Percentiles rank a stretch among this genome's conserved stretches.
Conservation (phyloP, 2,329 filamentous ascomycete species). For the Beauveria scarabaeidicola region DNA sequence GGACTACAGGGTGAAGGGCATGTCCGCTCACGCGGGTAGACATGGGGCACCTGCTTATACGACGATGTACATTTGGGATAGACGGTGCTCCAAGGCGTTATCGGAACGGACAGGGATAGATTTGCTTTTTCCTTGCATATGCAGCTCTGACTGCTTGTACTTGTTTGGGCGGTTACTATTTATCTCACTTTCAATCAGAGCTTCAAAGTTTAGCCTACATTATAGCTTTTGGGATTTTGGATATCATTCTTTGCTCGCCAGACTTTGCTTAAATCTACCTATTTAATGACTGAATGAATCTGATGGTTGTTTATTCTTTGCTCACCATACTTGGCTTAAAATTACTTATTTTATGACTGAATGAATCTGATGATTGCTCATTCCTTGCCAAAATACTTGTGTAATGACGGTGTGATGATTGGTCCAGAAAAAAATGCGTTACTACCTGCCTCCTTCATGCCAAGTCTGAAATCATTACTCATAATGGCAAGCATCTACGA, state of each 20-base stretch:
- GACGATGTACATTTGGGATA: not conserved
- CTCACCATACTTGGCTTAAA: no score
- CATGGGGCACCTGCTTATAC: not conserved
- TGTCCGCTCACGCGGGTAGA: not conserved
- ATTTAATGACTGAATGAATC: not conserved
- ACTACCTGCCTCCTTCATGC: not conserved
- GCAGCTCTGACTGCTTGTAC: conserved; percentile 1
- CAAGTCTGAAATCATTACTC: not conserved
- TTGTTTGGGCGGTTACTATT: not conserved
- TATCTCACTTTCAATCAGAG: not conserved
- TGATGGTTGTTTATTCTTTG: no score
- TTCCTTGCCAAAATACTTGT: no score
- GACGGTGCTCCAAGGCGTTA: not conserved
- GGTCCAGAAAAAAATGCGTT: not conserved
- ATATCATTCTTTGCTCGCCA: not conserved
- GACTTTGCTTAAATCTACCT: not conserved
- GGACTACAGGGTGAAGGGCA: conserved; percentile 11
- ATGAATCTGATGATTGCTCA: no score
- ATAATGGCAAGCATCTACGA: not conserved
- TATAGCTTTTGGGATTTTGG: not conserved
- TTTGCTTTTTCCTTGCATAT: not conserved
- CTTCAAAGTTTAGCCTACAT: not conserved
- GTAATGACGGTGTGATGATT: not conserved
- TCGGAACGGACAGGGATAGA: not conserved
- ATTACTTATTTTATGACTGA: no score